Conservation (phyloP, 345 rosid genomes). For the Citrus hindsii region DNA sequence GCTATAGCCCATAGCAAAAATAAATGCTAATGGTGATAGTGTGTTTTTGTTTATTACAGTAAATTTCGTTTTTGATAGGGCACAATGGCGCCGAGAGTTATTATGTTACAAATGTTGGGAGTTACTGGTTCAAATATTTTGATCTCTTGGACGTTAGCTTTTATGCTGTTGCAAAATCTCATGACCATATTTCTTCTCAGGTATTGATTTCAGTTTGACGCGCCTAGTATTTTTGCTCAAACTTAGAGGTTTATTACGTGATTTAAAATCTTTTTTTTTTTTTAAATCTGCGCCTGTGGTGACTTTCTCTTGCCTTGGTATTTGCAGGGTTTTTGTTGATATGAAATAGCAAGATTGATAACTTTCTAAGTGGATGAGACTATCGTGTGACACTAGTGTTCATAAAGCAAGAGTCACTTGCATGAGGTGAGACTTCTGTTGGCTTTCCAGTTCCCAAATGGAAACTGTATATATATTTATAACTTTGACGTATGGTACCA, state of each 20-base stretch:
- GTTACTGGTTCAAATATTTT: slow-evolving; percentile 39
- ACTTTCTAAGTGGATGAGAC: slow-evolving; percentile 15
- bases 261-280: too few relatives aligned
- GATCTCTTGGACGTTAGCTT: slow-evolving; percentile 38
- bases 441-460: background rate
- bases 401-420: slow-evolving; percentile 64
- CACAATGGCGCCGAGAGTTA: slow-evolving; percentile 39
- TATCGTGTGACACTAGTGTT: slow-evolving; percentile 17
- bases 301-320: background rate
- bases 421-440: slow-evolving; percentile 43
- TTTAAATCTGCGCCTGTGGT: background rate
- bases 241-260: background rate
- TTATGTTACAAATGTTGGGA: slow-evolving; percentile 19
- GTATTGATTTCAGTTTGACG: slow-evolving; percentile 20
- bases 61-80: slow-evolving; percentile 23
- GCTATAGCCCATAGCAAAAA: background rate
- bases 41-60: too few relatives aligned
- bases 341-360: slow-evolving; percentile 16
- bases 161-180: slow-evolving; percentile 16
- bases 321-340: slow-evolving; percentile 39
- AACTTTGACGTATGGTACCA: background rate
- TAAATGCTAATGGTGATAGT: too few relatives aligned
- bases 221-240: background rate
- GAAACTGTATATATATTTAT: background rate
- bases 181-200: slow-evolving; percentile 41